phyloP scores from a whole-genome alignment of 2,329 filamentous ascomycete species.

The Tolypocladium inflatum region DNA sequence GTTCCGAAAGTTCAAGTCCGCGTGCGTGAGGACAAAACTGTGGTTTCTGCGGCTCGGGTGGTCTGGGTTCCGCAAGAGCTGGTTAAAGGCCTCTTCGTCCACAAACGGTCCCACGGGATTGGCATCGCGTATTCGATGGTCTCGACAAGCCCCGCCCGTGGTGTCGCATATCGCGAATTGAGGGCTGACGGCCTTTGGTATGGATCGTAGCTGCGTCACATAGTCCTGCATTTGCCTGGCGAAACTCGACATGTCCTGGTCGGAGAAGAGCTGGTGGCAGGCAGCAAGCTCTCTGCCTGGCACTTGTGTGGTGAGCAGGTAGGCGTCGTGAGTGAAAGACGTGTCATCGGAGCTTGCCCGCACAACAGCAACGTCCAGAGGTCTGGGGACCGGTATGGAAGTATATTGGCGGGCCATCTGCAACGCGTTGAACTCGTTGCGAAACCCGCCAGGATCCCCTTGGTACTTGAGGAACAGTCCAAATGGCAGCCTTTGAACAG shows the following conservation, averaged over 20 bases:
- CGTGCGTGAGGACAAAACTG: neutral
- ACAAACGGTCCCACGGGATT: neutral
- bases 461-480: neutral
- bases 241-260: no score
- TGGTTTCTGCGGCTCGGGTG: neutral
- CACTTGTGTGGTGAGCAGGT: no score
- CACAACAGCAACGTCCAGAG: neutral
- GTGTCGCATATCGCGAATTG: neutral
- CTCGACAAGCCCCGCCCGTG: neutral
- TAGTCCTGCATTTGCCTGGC: neutral
- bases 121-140: neutral
- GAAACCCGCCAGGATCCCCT: neutral
- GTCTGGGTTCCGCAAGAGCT: neutral
- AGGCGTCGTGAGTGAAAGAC: no score
- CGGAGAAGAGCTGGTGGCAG: no score
- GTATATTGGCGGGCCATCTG: neutral
- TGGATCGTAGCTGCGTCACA: neutral
- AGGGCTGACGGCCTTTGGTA: neutral
- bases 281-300: no score
- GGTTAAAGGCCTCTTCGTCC: neutral
- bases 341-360: neutral
- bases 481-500: neutral
- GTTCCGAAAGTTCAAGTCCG: neutral
- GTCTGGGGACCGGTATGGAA: neutral
- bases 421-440: neutral